Percentiles rank a stretch among this genome's conserved stretches.
phyloP scores from a whole-genome alignment of 202 grass and related monocot species.

The Thinopyrum obtusiflorum region DNA sequence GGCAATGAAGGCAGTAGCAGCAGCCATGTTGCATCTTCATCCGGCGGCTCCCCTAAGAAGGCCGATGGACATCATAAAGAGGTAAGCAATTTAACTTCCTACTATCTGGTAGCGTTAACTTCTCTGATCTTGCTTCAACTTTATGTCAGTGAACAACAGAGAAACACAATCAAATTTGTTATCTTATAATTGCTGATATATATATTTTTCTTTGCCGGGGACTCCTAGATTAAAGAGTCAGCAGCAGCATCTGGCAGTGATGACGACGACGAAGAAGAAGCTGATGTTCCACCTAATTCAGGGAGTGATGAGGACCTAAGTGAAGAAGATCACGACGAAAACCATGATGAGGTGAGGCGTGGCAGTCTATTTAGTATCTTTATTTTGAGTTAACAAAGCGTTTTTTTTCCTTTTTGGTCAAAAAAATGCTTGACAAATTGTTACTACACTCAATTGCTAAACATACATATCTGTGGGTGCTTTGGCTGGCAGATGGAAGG shows the following conservation, averaged over 20 bases:
- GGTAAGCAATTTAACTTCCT: slow-evolving; percentile 41
- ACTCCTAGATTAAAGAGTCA: slow-evolving; percentile 58
- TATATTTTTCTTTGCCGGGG: background rate
- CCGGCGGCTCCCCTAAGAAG: background rate
- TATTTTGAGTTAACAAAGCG: too few species aligned
- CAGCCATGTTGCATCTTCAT: too few species aligned
- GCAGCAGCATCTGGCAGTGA: slow-evolving; percentile 70
- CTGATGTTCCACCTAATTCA: slow-evolving; percentile 48
- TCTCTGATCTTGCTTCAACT: slow-evolving; percentile 1
- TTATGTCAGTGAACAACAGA: background rate
- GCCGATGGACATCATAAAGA: slow-evolving; percentile 76
- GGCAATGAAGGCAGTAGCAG: background rate
- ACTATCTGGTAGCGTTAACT: background rate
- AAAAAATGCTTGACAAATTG: background rate
- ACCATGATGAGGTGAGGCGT: slow-evolving; percentile 66
- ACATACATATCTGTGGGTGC: background rate
- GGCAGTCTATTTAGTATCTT: background rate
- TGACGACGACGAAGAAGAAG: slow-evolving; percentile 52
- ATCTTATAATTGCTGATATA: slow-evolving; percentile 25
- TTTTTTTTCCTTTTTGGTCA: too few species aligned
- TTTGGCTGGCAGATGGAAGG: slow-evolving; percentile 73
- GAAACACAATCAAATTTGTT: background rate
- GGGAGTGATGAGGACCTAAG: slow-evolving; percentile 79
- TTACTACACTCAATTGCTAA: background rate
- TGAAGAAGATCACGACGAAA: slow-evolving; percentile 49